Base-by-base conservation (phyloP, 2,329 filamentous ascomycete genomes). In the Chrysosporium keratinophilum region DNA sequence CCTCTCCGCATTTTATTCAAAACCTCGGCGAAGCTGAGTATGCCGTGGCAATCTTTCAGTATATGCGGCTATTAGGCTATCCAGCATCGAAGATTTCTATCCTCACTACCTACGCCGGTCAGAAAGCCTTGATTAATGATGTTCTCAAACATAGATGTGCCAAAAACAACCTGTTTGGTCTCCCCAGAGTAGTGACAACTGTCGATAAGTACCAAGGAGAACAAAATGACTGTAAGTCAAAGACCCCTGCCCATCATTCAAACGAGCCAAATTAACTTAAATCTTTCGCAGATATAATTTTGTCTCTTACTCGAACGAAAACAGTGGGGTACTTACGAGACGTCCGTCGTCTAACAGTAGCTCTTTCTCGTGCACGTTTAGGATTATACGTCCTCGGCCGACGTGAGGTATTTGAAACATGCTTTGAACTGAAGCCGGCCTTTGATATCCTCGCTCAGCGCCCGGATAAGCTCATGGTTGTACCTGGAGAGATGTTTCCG, bases 161-260 rank as follows among this genome's bases (percentile, higher is more conserved):
- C 37, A 85, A 81, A 62, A 94, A 89, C 62, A 74, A 83, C 1
- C 74, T 97, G 17, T 98, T 98, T 70, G 90, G 91, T 7, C 74
- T 95, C 69, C 93, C 93, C 15, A 86, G 84, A 69, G 84, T 86
- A 51, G 88, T 98, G 28, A 90, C 88, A 2, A 98, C 94, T 4
- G 91, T 98, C 58, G 93, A 98, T 74, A 96, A 95, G 69, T 98
- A 97, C 65, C 93, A 98, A 74, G 94, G 93, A 67, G 93, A 98
- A 75, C 93, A 98, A 71, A 98, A 98, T 70, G 93, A 98, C 65
- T 97, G 88, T 93, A 78, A 78, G 86, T 81, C 54, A 34, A 54
- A 6, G 12, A 10, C 7, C 6, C 9, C 15, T 6, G 15, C 39
- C 12, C 15, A n/a, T 14, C 23, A 20, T 5, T 14, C 5, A 12